phyloP scores from a whole-genome alignment of 441 rosid species.

The Gossypium lobatum region DNA sequence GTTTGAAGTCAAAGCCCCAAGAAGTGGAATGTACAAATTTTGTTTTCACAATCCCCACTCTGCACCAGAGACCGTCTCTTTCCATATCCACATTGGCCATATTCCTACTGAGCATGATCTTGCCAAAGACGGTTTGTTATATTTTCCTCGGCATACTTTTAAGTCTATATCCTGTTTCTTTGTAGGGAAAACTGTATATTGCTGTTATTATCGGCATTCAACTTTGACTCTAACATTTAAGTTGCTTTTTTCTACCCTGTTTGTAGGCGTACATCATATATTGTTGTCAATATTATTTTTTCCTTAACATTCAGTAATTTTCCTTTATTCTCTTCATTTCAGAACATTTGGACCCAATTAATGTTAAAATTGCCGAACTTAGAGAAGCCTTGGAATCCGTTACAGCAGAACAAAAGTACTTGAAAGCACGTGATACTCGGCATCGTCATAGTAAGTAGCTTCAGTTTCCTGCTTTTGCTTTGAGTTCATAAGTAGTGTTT shows the following conservation, averaged over 20 bases:
- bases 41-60: constrained; percentile 89
- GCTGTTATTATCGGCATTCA: not conserved
- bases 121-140: constrained; percentile 75
- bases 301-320: not conserved
- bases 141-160: not conserved
- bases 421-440: constrained; percentile 84
- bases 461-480: not conserved
- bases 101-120: constrained; percentile 80
- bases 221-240: not conserved
- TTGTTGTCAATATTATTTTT: not conserved
- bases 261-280: constrained; percentile 5
- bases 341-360: constrained; percentile 95
- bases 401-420: constrained; percentile 81
- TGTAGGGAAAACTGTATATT: not conserved
- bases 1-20: constrained; percentile 79
- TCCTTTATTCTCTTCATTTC: constrained; percentile 14
- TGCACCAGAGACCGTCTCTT: constrained; percentile 85
- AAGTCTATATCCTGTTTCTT: not conserved
- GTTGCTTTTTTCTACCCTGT: not conserved
- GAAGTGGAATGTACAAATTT: constrained; percentile 85
- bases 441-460: constrained; percentile 72
- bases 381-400: constrained; percentile 93
- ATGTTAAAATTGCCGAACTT: constrained; percentile 91
- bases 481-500: not conserved
- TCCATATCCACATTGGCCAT: constrained; percentile 88